phyloP scores from a whole-genome alignment of 2,329 filamentous ascomycete species.

The Dactylellina drechsleri region DNA sequence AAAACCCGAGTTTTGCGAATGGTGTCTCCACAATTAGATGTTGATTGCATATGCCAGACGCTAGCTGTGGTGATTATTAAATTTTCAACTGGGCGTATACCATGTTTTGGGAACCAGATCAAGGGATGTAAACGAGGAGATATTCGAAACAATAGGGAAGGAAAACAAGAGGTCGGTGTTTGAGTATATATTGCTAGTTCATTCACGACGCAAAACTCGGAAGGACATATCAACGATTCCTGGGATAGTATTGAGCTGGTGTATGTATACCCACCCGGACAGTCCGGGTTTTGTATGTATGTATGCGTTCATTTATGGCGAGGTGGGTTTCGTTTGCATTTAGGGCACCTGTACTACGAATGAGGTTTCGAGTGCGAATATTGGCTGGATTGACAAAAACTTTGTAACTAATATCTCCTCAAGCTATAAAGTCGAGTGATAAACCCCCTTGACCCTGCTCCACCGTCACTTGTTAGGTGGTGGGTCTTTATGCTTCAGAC shows the following conservation, averaged over 20 bases:
- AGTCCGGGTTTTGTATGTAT: slow-evolving; percentile 30
- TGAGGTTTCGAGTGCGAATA: slow-evolving; percentile 38
- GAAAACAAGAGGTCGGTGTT: slow-evolving; percentile 7
- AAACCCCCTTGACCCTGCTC: background rate
- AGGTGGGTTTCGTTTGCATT: slow-evolving; percentile 32
- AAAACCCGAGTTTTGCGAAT: slow-evolving; percentile 9
- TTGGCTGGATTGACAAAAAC: slow-evolving; percentile 48
- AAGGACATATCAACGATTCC: slow-evolving; percentile 54
- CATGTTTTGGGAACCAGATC: too few relatives aligned
- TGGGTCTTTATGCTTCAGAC: slow-evolving; percentile 4
- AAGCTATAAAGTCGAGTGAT: background rate
- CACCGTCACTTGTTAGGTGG: background rate
- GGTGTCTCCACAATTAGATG: slow-evolving; percentile 4
- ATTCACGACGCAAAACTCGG: slow-evolving; percentile 29
- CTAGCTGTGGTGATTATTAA: too few relatives aligned
- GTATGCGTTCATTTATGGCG: background rate
- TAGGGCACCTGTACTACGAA: slow-evolving; percentile 38
- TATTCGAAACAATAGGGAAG: background rate
- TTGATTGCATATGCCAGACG: slow-evolving; percentile 1
- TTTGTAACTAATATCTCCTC: slow-evolving; percentile 43
- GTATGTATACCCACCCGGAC: slow-evolving; percentile 17
- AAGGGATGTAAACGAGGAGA: too few relatives aligned
- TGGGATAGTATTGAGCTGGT: slow-evolving; percentile 29
- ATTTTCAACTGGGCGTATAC: too few relatives aligned
- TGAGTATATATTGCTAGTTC: slow-evolving; percentile 38